phyloP scores from a whole-genome alignment of 345 rosid genomes.

The Cochlearia excelsa region DNA sequence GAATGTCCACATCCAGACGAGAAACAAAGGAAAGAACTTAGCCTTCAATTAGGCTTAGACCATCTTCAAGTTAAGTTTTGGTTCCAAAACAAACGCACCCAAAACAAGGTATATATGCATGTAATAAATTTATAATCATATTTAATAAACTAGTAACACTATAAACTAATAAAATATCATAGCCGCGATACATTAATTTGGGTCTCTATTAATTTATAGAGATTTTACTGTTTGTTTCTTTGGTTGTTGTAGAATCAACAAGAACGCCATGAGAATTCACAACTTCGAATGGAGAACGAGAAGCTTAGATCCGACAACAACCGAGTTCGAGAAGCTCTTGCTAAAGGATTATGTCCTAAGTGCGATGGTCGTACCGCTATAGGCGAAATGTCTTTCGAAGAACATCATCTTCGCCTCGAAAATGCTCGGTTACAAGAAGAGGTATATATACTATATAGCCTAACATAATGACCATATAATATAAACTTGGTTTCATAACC shows the following conservation, averaged over 20 bases:
- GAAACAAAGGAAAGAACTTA: constrained; percentile 76
- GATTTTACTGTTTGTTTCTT: no score
- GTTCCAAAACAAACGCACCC: constrained; percentile 37
- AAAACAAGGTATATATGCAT: constrained; percentile 64
- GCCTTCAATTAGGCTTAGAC: constrained; percentile 73
- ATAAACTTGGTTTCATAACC: constrained; percentile 9
- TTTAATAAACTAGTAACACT: no score
- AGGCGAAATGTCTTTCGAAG: constrained; percentile 79
- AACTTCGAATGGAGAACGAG: constrained; percentile 64
- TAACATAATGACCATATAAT: background rate
- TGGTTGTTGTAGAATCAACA: constrained; percentile 56
- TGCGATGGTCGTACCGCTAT: constrained; percentile 79
- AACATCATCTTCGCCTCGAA: constrained; percentile 77
- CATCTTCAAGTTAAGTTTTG: constrained; percentile 91
- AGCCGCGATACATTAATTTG: no score
- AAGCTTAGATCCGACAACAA: constrained; percentile 70
- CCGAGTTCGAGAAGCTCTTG: constrained; percentile 57
- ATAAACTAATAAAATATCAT: no score
- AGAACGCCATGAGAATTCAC: constrained; percentile 69
- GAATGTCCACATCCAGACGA: constrained; percentile 30
- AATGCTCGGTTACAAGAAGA: constrained; percentile 69
- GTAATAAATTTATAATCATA: no score
- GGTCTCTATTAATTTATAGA: no score
- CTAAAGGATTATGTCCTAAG: constrained; percentile 66
- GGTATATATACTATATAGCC: constrained; percentile 38